Conservation (phyloP, 2,329 filamentous ascomycete genomes). For the Coleophoma cylindrospora region DNA sequence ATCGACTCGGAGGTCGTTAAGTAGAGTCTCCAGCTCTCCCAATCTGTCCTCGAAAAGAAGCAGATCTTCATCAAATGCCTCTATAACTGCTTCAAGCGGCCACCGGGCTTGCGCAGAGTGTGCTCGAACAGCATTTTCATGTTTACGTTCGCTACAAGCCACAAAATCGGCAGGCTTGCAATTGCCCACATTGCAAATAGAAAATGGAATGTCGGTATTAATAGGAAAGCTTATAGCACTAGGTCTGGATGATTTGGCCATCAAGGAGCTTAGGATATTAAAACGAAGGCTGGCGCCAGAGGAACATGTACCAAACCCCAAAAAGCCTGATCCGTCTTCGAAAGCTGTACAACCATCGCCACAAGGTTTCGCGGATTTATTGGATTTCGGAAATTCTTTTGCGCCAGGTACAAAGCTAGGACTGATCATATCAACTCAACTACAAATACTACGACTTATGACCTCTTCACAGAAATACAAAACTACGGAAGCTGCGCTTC, state of each 20-base stretch:
- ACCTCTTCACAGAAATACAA: slow-evolving; percentile 53
- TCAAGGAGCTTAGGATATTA: slow-evolving; percentile 62
- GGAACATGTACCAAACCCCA: slow-evolving; percentile 5
- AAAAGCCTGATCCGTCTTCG: slow-evolving; percentile 32
- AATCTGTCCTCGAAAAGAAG: slow-evolving; percentile 39
- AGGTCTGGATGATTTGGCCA: slow-evolving; percentile 60
- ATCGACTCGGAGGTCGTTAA: slow-evolving; percentile 55
- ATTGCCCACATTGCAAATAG: slow-evolving; percentile 62
- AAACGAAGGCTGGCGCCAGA: slow-evolving; percentile 56
- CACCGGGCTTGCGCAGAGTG: slow-evolving; percentile 49
- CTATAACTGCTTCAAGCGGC: slow-evolving; percentile 20
- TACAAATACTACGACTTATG: slow-evolving; percentile 60
- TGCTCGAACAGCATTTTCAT: slow-evolving; percentile 60
- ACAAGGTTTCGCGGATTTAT: slow-evolving; percentile 48
- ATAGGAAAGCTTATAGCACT: slow-evolving; percentile 60
- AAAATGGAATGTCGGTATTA: slow-evolving; percentile 68
- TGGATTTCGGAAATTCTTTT: slow-evolving; percentile 51
- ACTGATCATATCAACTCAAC: slow-evolving; percentile 59
- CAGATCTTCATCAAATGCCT: slow-evolving; percentile 32
- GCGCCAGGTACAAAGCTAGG: slow-evolving; percentile 39
- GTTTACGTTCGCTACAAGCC: slow-evolving; percentile 52
- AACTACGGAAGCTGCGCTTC: slow-evolving; percentile 51
- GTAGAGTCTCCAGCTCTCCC: slow-evolving; percentile 55
- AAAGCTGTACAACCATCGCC: background rate
- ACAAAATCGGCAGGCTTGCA: slow-evolving; percentile 43